phyloP scores from a whole-genome alignment of 2,329 filamentous ascomycete genomes.

The Ophiostoma piceae region DNA sequence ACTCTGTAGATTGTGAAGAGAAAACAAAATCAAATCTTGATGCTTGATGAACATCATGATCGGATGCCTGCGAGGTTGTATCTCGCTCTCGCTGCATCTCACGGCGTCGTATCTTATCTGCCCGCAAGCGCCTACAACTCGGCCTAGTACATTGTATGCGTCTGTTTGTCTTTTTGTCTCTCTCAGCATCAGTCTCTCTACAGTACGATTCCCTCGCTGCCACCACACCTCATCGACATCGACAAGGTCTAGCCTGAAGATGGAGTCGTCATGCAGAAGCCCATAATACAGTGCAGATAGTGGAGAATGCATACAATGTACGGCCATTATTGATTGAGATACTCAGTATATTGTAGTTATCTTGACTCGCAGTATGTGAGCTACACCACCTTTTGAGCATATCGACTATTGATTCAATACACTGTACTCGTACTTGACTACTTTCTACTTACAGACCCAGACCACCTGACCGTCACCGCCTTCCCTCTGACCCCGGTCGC shows the following conservation, averaged over 20 bases:
- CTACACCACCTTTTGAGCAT: neutral
- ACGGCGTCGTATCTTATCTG: neutral
- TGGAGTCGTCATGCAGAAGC: conserved; percentile 3
- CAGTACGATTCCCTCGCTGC: neutral
- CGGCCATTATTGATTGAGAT: neutral
- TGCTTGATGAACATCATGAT: neutral
- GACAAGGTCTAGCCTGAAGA: neutral
- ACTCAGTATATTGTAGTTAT: too few relatives aligned
- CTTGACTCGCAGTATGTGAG: conserved; percentile 4
- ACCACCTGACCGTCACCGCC: neutral
- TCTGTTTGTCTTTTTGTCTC: neutral
- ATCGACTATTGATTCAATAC: too few relatives aligned
- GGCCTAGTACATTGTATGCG: neutral
- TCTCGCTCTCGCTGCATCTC: neutral
- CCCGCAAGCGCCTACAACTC: conserved; percentile 9
- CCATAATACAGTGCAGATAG: neutral
- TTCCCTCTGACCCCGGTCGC: neutral
- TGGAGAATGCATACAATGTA: neutral
- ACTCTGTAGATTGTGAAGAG: neutral
- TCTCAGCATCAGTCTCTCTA: neutral
- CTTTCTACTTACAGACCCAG: neutral
- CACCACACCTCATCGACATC: neutral
- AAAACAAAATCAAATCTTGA: neutral
- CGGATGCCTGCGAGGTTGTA: neutral
- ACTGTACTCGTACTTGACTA: neutral